Evolutionary conservation across 768 basidiomycete genomes (phyloP).

Genomic region (Rhizopogon vinicolor): DNA sequence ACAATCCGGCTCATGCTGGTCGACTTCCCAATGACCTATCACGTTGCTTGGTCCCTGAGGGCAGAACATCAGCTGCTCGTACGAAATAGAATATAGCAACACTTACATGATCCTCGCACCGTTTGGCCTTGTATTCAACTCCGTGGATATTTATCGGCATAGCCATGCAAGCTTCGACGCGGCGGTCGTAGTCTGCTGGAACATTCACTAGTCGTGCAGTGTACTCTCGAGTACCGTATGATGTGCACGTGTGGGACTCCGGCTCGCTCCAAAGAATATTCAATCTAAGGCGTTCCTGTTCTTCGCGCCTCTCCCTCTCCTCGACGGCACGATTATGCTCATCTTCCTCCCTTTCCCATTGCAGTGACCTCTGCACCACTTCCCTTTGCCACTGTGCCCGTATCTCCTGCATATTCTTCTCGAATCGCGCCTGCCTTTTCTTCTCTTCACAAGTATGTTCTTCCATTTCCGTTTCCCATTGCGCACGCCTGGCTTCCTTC

Average conservation of each 20-base stretch:
- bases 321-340: slow-evolving; percentile 12
- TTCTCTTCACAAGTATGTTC: too few relatives aligned
- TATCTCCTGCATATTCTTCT: too few relatives aligned
- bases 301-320: slow-evolving; percentile 12
- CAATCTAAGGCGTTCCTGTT: slow-evolving; percentile 17
- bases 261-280: slow-evolving; percentile 18
- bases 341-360: slow-evolving; percentile 10
- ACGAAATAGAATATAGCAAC: not conserved
- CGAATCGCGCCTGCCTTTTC: too few relatives aligned
- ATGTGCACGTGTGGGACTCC: slow-evolving; percentile 18
- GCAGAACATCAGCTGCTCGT: not conserved
- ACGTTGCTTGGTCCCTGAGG: slow-evolving; percentile 12
- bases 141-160: slow-evolving; percentile 23
- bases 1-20: slow-evolving; percentile 24
- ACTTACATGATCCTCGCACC: slow-evolving; percentile 20
- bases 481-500: too few relatives aligned
- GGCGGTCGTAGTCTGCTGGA: slow-evolving; percentile 14
- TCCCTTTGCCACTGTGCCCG: too few relatives aligned
- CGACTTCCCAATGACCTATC: slow-evolving; percentile 23
- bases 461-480: too few relatives aligned
- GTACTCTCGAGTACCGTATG: slow-evolving; percentile 24
- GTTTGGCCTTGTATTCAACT: slow-evolving; percentile 7
- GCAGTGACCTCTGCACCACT: too few relatives aligned
- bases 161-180: slow-evolving; percentile 20
- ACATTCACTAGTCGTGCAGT: slow-evolving; percentile 25